Conservation (phyloP, 2,329 filamentous ascomycete species). For the Madurella fahalii region DNA sequence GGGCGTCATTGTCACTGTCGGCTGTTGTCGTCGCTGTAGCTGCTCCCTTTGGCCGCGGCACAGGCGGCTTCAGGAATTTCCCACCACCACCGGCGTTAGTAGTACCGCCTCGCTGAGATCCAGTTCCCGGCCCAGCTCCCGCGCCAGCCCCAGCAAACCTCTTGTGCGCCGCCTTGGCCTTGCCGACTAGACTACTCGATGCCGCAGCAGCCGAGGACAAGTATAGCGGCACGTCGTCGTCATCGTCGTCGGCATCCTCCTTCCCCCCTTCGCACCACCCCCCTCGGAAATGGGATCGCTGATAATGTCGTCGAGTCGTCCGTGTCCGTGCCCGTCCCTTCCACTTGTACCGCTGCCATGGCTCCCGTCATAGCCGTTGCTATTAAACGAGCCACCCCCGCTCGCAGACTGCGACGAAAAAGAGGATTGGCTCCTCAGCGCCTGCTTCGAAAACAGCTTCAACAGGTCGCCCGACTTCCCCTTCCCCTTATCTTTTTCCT, state of each 20-base stretch:
- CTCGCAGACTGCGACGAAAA: not conserved
- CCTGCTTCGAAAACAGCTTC: slow-evolving; percentile 59
- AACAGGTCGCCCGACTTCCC: slow-evolving; percentile 54
- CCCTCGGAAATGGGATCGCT: slow-evolving; percentile 59
- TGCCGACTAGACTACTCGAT: slow-evolving; percentile 51
- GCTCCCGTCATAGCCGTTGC: slow-evolving; percentile 13
- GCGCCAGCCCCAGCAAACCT: slow-evolving; percentile 39
- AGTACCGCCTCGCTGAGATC: not conserved
- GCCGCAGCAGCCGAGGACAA: slow-evolving; percentile 36
- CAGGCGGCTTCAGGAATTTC: slow-evolving; percentile 18
- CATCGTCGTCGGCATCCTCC: slow-evolving; percentile 37
- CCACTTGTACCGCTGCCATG: not conserved
- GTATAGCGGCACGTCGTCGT: slow-evolving; percentile 14
- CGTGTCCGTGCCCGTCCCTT: not conserved
- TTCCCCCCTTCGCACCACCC: slow-evolving; percentile 52
- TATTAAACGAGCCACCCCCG: slow-evolving; percentile 27
- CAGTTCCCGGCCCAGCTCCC: not conserved
- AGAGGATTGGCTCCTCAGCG: slow-evolving; percentile 42
- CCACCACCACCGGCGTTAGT: slow-evolving; percentile 18
- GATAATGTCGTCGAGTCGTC: slow-evolving; percentile 44
- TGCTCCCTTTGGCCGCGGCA: not conserved
- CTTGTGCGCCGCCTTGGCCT: slow-evolving; percentile 52
- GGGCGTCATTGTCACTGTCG: slow-evolving; percentile 49
- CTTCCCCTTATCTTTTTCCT: slow-evolving; percentile 43
- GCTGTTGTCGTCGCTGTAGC: slow-evolving; percentile 25